phyloP scores from a whole-genome alignment of 768 basidiomycete species.

The Boletus rex-veris region DNA sequence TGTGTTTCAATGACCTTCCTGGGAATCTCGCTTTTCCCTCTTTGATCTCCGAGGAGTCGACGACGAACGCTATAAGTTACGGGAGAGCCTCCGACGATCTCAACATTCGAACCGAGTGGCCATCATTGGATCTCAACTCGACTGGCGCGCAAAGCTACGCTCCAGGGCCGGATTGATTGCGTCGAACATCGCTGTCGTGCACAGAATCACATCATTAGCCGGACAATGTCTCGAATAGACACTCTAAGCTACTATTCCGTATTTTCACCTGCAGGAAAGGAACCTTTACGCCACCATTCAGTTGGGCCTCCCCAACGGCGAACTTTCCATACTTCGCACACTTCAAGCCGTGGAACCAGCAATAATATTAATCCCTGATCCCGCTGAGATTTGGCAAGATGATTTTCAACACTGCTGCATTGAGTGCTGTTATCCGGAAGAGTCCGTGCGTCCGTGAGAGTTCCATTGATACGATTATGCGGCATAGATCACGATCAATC shows the following conservation, averaged over 20 bases:
- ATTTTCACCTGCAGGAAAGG: background rate
- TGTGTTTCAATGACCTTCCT: conserved; percentile 14
- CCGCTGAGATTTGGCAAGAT: conserved; percentile 20
- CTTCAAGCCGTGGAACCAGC: conserved; percentile 18
- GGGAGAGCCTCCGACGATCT: conserved; percentile 13
- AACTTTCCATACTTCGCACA: conserved; percentile 3
- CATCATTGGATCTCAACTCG: conserved; percentile 4
- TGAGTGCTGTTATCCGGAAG: conserved; percentile 19
- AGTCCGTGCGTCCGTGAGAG: conserved; percentile 28
- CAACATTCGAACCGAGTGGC: conserved; percentile 4
- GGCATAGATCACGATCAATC: conserved; percentile 22
- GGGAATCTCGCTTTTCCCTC: conserved; percentile 8
- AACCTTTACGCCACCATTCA: conserved; percentile 1
- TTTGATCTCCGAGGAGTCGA: conserved; percentile 28
- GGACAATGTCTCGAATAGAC: conserved; percentile 1
- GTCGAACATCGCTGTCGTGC: conserved; percentile 7
- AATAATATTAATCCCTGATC: conserved; percentile 17
- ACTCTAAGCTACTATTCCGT: background rate
- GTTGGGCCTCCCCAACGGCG: conserved; percentile 1
- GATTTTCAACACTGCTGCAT: conserved; percentile 19
- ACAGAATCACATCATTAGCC: background rate
- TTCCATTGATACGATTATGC: conserved; percentile 21
- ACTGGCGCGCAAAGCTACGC: conserved; percentile 3
- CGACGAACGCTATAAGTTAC: conserved; percentile 6
- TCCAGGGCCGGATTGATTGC: conserved; percentile 17